Percentiles rank a stretch among this genome's conserved stretches.
phyloP scores from a whole-genome alignment of 441 rosid genomes.

The Omphalea diandra region DNA sequence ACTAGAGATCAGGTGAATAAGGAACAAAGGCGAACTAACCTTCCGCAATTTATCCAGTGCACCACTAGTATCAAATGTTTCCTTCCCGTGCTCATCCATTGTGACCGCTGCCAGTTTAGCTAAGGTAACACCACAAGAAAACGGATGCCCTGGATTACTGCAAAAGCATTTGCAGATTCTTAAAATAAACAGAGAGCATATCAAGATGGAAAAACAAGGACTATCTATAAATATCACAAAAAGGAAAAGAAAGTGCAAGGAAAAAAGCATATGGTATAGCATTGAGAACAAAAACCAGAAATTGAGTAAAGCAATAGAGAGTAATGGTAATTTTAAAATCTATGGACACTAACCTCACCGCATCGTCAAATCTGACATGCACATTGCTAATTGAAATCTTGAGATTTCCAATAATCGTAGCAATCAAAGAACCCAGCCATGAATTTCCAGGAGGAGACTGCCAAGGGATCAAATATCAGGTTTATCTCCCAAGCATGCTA shows the following conservation, averaged over 20 bases:
- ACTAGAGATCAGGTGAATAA: slow-evolving; percentile 14
- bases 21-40: slow-evolving; percentile 50
- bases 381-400: slow-evolving; percentile 97
- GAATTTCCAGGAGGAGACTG: slow-evolving; percentile 85
- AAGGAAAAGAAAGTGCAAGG: not conserved
- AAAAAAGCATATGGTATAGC: not conserved
- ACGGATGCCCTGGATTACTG: slow-evolving; percentile 89
- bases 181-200: slow-evolving; percentile 26
- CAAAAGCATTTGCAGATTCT: slow-evolving; percentile 24
- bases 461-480: slow-evolving; percentile 28
- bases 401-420: slow-evolving; percentile 95
- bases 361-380: slow-evolving; percentile 96
- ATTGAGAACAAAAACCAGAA: slow-evolving; percentile 14
- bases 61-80: slow-evolving; percentile 98
- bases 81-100: slow-evolving; percentile 93
- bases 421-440: slow-evolving; percentile 92
- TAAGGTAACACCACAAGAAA: slow-evolving; percentile 87
- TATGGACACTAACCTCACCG: slow-evolving; percentile 60
- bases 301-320: slow-evolving; percentile 4
- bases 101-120: slow-evolving; percentile 99
- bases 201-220: slow-evolving; percentile 7
- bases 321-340: slow-evolving; percentile 17
- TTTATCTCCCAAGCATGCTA: slow-evolving; percentile 8
- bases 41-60: slow-evolving; percentile 93
- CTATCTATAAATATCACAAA: not conserved